phyloP scores from a whole-genome alignment of 495 filamentous ascomycete genomes.

The Pyrenopolyporus hunteri region DNA sequence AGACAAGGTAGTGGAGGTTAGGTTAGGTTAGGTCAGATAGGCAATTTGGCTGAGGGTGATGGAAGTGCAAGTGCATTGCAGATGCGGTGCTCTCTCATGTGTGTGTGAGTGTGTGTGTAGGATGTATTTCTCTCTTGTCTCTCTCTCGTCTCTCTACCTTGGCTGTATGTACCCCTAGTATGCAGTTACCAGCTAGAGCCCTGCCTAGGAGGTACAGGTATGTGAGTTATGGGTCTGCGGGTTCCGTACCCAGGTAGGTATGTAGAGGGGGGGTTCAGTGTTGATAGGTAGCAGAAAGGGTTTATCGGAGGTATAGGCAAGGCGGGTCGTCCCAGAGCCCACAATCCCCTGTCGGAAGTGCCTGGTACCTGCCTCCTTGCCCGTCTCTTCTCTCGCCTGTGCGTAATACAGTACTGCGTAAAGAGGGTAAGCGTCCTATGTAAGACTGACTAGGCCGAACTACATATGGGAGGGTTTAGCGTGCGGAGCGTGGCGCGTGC shows the following conservation, averaged over 20 bases:
- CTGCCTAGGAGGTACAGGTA: neutral
- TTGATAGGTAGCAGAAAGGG: conserved; percentile 10
- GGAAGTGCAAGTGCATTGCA: conserved; percentile 30
- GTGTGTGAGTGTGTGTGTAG: neutral
- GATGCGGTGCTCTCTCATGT: neutral
- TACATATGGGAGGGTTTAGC: conserved; percentile 16
- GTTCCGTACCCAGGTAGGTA: neutral
- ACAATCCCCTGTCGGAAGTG: conserved; percentile 22
- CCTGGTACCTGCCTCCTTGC: conserved; percentile 30
- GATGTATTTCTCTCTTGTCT: too few species aligned
- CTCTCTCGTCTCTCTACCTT: too few species aligned
- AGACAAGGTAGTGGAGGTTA: neutral
- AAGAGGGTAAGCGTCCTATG: neutral
- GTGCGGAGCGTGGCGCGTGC: conserved; percentile 29
- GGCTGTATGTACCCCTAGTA: too few species aligned
- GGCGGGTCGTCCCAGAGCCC: conserved; percentile 30
- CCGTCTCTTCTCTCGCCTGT: conserved; percentile 16
- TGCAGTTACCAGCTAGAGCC: conserved; percentile 34
- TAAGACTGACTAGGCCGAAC: conserved; percentile 8
- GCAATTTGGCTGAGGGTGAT: conserved; percentile 33
- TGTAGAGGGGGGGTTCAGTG: too few species aligned
- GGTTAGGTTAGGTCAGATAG: neutral
- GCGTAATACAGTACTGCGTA: conserved; percentile 32
- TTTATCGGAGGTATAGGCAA: conserved; percentile 29
- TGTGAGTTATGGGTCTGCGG: neutral